Evolutionary conservation across 2,329 filamentous ascomycete genomes (phyloP).

Genomic region (Aspergillus sp.): DNA sequence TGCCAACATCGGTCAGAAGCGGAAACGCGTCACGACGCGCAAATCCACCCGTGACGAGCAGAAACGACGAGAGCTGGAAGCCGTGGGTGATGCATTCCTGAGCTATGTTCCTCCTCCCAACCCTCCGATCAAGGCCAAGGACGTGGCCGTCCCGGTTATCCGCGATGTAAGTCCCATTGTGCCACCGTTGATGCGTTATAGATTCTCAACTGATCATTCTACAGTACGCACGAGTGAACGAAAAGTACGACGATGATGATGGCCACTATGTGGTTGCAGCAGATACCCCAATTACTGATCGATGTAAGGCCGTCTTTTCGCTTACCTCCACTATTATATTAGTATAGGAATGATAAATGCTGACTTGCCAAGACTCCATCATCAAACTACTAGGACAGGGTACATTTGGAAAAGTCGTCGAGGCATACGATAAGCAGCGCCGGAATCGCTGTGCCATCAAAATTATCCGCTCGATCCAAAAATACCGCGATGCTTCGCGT

Average conservation of each 20-base stretch:
- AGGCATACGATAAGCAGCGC: conserved; percentile 71
- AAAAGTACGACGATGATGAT: conserved; percentile 90
- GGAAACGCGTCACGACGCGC: conserved; percentile 68
- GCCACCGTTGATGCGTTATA: background rate
- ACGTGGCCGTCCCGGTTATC: conserved; percentile 57
- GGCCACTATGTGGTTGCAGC: conserved; percentile 93
- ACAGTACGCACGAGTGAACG: conserved; percentile 45
- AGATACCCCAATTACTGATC: conserved; percentile 74
- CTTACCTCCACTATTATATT: no score
- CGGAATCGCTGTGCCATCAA: conserved; percentile 87
- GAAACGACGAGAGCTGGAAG: conserved; percentile 66
- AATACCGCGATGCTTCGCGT: conserved; percentile 90
- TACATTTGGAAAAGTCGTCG: conserved; percentile 96
- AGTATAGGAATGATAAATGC: background rate
- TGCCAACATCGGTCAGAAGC: conserved; percentile 69
- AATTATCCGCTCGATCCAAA: conserved; percentile 95
- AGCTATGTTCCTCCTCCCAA: conserved; percentile 81
- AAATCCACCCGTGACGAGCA: conserved; percentile 76
- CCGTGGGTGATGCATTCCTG: conserved; percentile 60
- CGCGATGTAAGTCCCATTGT: conserved; percentile 45
- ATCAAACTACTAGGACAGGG: conserved; percentile 86
- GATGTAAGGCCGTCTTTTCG: conserved; percentile 57
- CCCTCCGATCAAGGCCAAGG: conserved; percentile 81
- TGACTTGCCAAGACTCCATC: conserved; percentile 62
- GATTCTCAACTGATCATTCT: background rate